Percentiles rank a stretch among this genome's conserved stretches.
phyloP scores from a whole-genome alignment of 371 early-diverging fungal genomes.

The Funneliformis caledonium region DNA sequence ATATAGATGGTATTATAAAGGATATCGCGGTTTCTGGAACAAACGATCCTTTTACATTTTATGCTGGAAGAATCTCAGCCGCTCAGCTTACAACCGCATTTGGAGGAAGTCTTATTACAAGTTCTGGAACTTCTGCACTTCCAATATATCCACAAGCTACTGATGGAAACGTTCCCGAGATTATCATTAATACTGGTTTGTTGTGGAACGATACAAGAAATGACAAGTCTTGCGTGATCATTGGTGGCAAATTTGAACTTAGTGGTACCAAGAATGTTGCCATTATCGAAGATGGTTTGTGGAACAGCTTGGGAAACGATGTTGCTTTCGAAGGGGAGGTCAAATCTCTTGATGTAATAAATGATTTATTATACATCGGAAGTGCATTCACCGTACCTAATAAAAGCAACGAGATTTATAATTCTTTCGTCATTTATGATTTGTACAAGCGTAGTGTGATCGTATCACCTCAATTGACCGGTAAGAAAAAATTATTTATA shows the following conservation, averaged over 20 bases:
- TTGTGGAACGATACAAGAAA: slow-evolving; percentile 45
- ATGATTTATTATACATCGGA: slow-evolving; percentile 58
- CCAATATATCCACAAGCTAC: slow-evolving; percentile 47
- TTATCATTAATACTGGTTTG: slow-evolving; percentile 46
- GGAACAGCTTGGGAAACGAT: slow-evolving; percentile 51
- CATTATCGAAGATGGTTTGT: slow-evolving; percentile 48
- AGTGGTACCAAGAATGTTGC: slow-evolving; percentile 52
- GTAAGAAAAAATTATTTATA: not conserved
- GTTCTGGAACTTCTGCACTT: slow-evolving; percentile 42
- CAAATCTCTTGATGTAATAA: slow-evolving; percentile 20
- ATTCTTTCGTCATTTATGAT: slow-evolving; percentile 51
- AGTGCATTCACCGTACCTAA: slow-evolving; percentile 48
- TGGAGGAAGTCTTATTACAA: slow-evolving; percentile 48
- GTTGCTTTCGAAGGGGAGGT: slow-evolving; percentile 8
- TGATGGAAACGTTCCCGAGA: slow-evolving; percentile 17
- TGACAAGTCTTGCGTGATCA: slow-evolving; percentile 45
- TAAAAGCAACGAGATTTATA: not conserved
- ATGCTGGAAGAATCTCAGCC: slow-evolving; percentile 49
- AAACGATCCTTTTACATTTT: slow-evolving; percentile 33
- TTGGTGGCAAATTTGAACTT: slow-evolving; percentile 53
- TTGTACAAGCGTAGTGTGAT: slow-evolving; percentile 38
- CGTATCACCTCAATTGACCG: slow-evolving; percentile 36
- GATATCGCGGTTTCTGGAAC: slow-evolving; percentile 11
- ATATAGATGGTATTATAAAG: slow-evolving; percentile 51
- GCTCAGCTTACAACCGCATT: slow-evolving; percentile 49